Evolutionary conservation across 2,329 filamentous ascomycete genomes (phyloP), one percentile per base, ranked within the genome.

Genomic region (Arthrobotrys musiformis): DNA sequence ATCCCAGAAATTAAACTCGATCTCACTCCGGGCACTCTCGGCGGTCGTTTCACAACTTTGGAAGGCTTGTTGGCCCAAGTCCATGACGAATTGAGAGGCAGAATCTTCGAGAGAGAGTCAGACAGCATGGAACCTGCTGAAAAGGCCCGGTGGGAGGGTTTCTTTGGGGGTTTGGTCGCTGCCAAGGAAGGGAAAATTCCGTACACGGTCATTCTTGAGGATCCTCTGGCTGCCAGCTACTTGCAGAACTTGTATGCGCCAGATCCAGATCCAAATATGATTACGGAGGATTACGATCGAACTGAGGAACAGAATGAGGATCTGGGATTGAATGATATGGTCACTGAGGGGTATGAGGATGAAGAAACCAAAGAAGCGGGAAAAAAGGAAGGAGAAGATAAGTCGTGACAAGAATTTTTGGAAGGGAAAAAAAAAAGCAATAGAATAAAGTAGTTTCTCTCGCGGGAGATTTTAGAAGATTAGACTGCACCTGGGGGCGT

Each of bases 271-370:
- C 91, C 91, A 15, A 91, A 95, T 84, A 91, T 99, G 82, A 89
- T 88, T 70, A 87, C 89, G 1, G 92, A 93, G 84, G 91, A 92
- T 30, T 99, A 99, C 83, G 89, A 92, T 75, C 88, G 95, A 77
- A 97, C 94, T 0, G 90, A 91, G 0, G 92, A 97, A 83, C 95
- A 99, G 82, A 93, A 97, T 84, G 95, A 99, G 81, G 93, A 97
- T 74, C 86, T 99, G 9, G 95, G 95, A 0, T 85, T 99, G 79
- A 90, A 86, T 74, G 95, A 99, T 82, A 99, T 99, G 90, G 95
- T 94, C 87, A 90, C 90, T 0, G 94, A 98, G 83, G 90, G 90
- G 0, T 98, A 99, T 82, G 91, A 91, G 83, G 86, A 89, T 64
- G 87, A 89, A 78, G 79, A 77, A 42, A 63, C 70, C 30, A 72